Base-by-base conservation (phyloP, 2,329 filamentous ascomycete species). In the Pezicula radicicola region DNA sequence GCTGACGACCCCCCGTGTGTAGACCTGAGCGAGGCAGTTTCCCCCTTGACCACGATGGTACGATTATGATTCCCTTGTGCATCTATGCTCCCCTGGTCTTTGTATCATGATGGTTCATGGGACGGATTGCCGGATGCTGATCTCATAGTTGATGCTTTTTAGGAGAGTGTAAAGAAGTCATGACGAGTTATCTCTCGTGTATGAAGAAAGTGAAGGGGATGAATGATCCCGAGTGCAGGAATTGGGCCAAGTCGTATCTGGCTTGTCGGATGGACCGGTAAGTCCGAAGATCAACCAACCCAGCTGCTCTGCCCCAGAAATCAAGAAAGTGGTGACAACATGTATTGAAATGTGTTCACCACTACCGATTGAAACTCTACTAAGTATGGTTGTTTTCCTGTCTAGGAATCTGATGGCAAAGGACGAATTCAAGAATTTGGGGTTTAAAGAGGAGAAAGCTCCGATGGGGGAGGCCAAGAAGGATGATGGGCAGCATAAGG, bases 221-320 rank as follows among this genome's bases (percentile, higher is more conserved):
- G 62, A 97, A 97, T 67, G 88, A 94, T 58, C 80, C 89, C 55
- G 85, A 90, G 65, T 99, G 94, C 69, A 86, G 94, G 52, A 76
- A 83, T 64, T 72, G 97, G 50, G 92, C 92, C 54, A 97, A 97
- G 74, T 80, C 84, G 28, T 99, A 99, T 70, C 76, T 99, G 49
- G 76, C 83, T 46, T 99, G 94, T 71, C 84, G 94, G 46, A 99
- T 99, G 94, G 93, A 97, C 62, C 84, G 86, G 91, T 96, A 75
- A 67, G 85, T 49, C 28, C 10, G 27, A 16, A 28, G 30, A 33
- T 33, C 9, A 13, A 12, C 30, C 30, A 33, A 13, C 30, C 30
- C 28, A 19, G 25, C 25, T 25, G 25, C 25, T 5, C 21, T 21
- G 21, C 21, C 21, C 5, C 21, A 3, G 7, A 30, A 12, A 12